Conservation (phyloP, 106 monocot species). For the Gastrodia elata region DNA sequence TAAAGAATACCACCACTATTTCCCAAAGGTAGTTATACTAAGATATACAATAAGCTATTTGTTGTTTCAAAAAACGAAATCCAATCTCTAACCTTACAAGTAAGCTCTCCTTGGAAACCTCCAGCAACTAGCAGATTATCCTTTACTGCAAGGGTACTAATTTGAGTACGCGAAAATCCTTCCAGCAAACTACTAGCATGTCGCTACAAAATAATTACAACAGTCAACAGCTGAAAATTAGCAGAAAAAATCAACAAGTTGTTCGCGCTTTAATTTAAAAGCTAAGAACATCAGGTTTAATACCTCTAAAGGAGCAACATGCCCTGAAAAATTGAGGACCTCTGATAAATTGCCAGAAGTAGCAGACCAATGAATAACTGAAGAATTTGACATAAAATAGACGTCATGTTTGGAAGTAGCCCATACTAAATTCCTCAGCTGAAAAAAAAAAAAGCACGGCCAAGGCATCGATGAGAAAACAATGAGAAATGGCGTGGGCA, state of each 20-base stretch:
- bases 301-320: conserved; percentile 25
- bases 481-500: not conserved
- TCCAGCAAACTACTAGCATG: conserved; percentile 26
- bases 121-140: conserved; percentile 33
- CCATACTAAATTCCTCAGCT: conserved; percentile 43
- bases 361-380: conserved; percentile 33
- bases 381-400: conserved; percentile 35
- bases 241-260: not conserved
- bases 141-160: conserved; percentile 35
- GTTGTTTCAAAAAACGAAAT: not conserved
- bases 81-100: conserved; percentile 22
- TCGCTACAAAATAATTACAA: conserved; percentile 9
- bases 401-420: conserved; percentile 38
- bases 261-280: not conserved
- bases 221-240: not conserved
- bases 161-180: conserved; percentile 37
- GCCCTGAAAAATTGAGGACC: conserved; percentile 25
- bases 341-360: conserved; percentile 26
- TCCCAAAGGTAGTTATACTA: not conserved
- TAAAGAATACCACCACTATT: not conserved
- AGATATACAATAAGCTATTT: not conserved
- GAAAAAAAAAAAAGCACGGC: not conserved
- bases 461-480: not conserved
- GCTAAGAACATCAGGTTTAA: not conserved
- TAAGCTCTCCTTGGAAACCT: conserved; percentile 37